A percentile compares a stretch with the other conserved stretches of the same genome.
Evolutionary conservation across 805 yeast genomes (phyloP).

Genomic region (Ogataea methylovora): DNA sequence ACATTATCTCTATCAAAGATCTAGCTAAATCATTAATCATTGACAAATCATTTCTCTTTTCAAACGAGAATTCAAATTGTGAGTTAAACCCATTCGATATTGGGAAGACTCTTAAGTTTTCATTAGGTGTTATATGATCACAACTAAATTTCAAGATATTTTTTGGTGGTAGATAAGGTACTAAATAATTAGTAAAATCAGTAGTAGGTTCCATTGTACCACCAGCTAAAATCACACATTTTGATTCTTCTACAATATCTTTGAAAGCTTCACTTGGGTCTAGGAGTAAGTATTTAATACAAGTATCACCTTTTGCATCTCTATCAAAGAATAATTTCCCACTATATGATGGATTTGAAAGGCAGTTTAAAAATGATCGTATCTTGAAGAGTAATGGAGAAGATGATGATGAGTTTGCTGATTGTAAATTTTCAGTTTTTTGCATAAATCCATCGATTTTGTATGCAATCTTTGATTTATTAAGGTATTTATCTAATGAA

Average conservation of each 20-base stretch:
- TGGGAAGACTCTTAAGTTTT: constrained; percentile 56
- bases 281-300: constrained; percentile 61
- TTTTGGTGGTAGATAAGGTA: constrained; percentile 43
- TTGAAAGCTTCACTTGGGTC: constrained; percentile 72
- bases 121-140: constrained; percentile 75
- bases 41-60: constrained; percentile 39
- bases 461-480: constrained; percentile 68
- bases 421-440: constrained; percentile 6
- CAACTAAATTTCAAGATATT: constrained; percentile 56
- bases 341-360: constrained; percentile 69
- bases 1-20: constrained; percentile 33
- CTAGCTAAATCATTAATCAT: constrained; percentile 47
- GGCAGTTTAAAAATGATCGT: constrained; percentile 51
- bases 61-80: constrained; percentile 61
- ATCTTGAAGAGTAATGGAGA: constrained; percentile 61
- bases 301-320: constrained; percentile 21
- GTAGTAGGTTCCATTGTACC: constrained; percentile 90
- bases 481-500: constrained; percentile 56
- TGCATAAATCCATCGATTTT: constrained; percentile 71
- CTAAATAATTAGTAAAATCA: constrained; percentile 61
- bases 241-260: constrained; percentile 55
- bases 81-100: constrained; percentile 22
- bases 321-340: constrained; percentile 67
- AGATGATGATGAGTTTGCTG: constrained; percentile 12
- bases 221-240: constrained; percentile 77